These are phyloP conservation scores for Phoenix roebelenii DNA, from an alignment of 176 grass and related monocot species.

Conservation along the genomic window DNA sequence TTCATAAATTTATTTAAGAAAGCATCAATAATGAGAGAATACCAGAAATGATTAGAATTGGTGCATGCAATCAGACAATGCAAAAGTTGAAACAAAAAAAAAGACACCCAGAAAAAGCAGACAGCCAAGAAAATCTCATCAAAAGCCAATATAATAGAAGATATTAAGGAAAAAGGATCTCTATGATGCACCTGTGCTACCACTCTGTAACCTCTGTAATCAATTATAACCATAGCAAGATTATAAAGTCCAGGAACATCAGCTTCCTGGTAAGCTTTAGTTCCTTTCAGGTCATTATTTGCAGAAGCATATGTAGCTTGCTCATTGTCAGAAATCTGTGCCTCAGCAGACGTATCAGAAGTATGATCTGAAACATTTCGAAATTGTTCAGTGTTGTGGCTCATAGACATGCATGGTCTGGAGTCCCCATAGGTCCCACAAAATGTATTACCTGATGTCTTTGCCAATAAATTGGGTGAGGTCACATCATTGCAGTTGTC, in stretches of 20 bases:
- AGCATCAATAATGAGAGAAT: too few species aligned
- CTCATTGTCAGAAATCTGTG: slow-evolving; percentile 74
- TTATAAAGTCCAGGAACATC: slow-evolving; percentile 91
- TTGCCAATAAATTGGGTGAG: slow-evolving; percentile 24
- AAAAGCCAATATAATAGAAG: background rate
- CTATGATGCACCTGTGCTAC: slow-evolving; percentile 70
- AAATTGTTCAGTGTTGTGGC: slow-evolving; percentile 22
- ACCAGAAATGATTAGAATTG: too few species aligned
- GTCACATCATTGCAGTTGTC: slow-evolving; percentile 7
- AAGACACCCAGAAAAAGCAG: background rate
- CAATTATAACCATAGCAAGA: slow-evolving; percentile 98
- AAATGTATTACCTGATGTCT: background rate
- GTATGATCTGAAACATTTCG: slow-evolving; percentile 18
- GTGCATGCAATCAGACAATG: background rate
- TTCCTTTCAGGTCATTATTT: slow-evolving; percentile 99
- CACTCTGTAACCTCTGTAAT: slow-evolving; percentile 96
- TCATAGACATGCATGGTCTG: background rate
- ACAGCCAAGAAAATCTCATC: background rate
- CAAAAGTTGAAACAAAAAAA: background rate
- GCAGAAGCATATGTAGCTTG: slow-evolving; percentile 98
- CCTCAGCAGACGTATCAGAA: slow-evolving; percentile 47
- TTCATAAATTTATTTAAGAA: too few species aligned
- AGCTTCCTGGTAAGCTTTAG: slow-evolving; percentile 95
- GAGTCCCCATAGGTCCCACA: slow-evolving; percentile 1
- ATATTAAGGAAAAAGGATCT: background rate